Conservation (phyloP, 768 basidiomycete species). For the Dacryopinax spathularia region DNA sequence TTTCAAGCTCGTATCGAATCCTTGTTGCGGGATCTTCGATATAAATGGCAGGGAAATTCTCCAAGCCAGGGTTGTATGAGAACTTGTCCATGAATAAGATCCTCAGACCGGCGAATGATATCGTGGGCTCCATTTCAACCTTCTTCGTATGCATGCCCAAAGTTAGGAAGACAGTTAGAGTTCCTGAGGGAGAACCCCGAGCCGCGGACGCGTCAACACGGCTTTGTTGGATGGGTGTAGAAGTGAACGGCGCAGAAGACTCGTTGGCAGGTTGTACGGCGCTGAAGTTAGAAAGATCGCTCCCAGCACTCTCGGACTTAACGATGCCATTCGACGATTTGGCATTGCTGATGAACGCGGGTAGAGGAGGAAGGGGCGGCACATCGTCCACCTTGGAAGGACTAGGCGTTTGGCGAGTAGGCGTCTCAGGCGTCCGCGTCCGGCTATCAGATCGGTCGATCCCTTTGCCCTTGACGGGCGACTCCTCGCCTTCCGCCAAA, state of each 20-base stretch:
- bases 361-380: conserved; percentile 23
- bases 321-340: not conserved
- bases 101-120: conserved; percentile 60
- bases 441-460: not conserved
- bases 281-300: not conserved
- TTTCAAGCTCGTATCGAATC: conserved; percentile 90
- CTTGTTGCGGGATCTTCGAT: conserved; percentile 84
- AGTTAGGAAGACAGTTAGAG: conserved; percentile 72
- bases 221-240: not conserved
- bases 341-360: conserved; percentile 11
- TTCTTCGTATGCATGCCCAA: conserved; percentile 86
- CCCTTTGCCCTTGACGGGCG: not conserved
- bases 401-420: conserved; percentile 14
- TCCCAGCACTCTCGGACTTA: not conserved
- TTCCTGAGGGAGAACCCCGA: not conserved
- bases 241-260: not conserved
- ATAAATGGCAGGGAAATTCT: conserved; percentile 91
- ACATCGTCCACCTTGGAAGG: conserved; percentile 23
- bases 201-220: not conserved
- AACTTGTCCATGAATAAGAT: conserved; percentile 91
- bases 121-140: conserved; percentile 45
- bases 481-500: conserved; percentile 57
- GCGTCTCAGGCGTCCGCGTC: conserved; percentile 26
- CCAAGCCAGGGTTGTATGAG: conserved; percentile 80
- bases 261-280: not conserved